These are phyloP conservation scores for Pyrus betulifolia DNA, from an alignment of 306 rosid genomes.

Conservation along the genomic window DNA sequence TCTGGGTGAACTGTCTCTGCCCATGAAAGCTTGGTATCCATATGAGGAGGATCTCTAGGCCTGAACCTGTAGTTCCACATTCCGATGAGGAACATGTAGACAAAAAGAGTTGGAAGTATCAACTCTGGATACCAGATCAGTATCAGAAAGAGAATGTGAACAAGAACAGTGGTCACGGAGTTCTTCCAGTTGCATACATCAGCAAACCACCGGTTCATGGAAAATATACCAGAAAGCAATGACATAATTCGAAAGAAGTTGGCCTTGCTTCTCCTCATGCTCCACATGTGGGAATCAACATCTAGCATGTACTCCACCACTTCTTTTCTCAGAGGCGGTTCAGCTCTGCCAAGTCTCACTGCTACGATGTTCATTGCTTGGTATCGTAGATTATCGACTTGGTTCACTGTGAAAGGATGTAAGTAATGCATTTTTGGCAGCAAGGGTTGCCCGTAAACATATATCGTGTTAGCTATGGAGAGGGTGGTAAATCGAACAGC, in stretches of 20 bases:
- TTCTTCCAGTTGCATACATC: slow-evolving; percentile 88
- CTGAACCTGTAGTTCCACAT: slow-evolving; percentile 84
- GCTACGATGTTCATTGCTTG: slow-evolving; percentile 93
- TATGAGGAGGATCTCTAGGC: slow-evolving; percentile 68
- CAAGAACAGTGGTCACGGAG: slow-evolving; percentile 63
- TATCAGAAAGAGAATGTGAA: slow-evolving; percentile 71
- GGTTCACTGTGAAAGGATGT: slow-evolving; percentile 83
- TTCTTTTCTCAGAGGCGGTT: slow-evolving; percentile 86
- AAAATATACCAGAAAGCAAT: slow-evolving; percentile 52
- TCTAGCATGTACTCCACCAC: slow-evolving; percentile 93
- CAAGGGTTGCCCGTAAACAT: slow-evolving; percentile 77
- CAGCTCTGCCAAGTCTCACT: slow-evolving; percentile 68
- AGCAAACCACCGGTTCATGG: slow-evolving; percentile 57
- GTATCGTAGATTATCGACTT: slow-evolving; percentile 70
- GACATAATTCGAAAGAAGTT: slow-evolving; percentile 90
- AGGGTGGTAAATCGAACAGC: slow-evolving; percentile 81
- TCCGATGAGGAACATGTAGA: slow-evolving; percentile 93
- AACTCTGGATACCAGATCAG: slow-evolving; percentile 78
- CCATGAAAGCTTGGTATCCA: slow-evolving; percentile 90
- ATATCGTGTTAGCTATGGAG: slow-evolving; percentile 63
- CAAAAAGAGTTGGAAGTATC: slow-evolving; percentile 77
- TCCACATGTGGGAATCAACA: slow-evolving; percentile 91
- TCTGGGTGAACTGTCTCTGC: slow-evolving; percentile 74
- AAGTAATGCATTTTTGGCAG: slow-evolving; percentile 94
- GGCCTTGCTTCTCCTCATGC: slow-evolving; percentile 97